A percentile compares a stretch with the other conserved stretches of the same genome.
phyloP scores from a whole-genome alignment of 768 basidiomycete genomes.

The Gyrodon lividus region DNA sequence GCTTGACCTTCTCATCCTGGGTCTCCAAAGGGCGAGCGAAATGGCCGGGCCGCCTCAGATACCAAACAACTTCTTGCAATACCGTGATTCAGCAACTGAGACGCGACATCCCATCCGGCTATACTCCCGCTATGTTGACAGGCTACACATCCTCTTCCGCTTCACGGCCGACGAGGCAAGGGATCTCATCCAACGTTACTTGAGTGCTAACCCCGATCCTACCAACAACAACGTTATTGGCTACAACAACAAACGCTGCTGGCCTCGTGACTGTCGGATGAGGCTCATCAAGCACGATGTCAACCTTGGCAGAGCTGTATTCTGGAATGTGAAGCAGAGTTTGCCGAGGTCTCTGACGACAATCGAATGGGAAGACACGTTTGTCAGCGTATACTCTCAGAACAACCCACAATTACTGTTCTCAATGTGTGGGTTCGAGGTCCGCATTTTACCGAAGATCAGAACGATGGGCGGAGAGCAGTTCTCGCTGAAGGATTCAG shows the following conservation, averaged over 20 bases:
- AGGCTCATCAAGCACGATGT: slow-evolving; percentile 99
- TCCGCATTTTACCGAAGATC: slow-evolving; percentile 96
- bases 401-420: slow-evolving; percentile 97
- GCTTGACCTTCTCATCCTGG: slow-evolving; percentile 91
- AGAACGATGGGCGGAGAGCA: slow-evolving; percentile 95
- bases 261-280: slow-evolving; percentile 99
- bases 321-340: slow-evolving; percentile 99
- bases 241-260: slow-evolving; percentile 99
- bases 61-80: slow-evolving; percentile 99
- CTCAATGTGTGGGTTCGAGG: slow-evolving; percentile 99
- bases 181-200: slow-evolving; percentile 96
- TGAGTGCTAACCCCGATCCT: slow-evolving; percentile 96
- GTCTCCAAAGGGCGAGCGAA: slow-evolving; percentile 96
- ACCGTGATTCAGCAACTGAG: slow-evolving; percentile 91
- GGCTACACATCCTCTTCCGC: slow-evolving; percentile 93
- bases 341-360: slow-evolving; percentile 94
- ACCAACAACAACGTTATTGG: slow-evolving; percentile 99
- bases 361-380: slow-evolving; percentile 99
- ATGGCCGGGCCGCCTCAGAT: slow-evolving; percentile 98
- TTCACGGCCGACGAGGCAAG: slow-evolving; percentile 97
- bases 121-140: slow-evolving; percentile 95
- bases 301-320: slow-evolving; percentile 95
- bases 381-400: slow-evolving; percentile 94
- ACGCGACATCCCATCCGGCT: slow-evolving; percentile 96
- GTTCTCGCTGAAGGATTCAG: slow-evolving; percentile 93